Conservation (phyloP, 2,329 filamentous ascomycete species). For the Arachnomyces sp. region DNA sequence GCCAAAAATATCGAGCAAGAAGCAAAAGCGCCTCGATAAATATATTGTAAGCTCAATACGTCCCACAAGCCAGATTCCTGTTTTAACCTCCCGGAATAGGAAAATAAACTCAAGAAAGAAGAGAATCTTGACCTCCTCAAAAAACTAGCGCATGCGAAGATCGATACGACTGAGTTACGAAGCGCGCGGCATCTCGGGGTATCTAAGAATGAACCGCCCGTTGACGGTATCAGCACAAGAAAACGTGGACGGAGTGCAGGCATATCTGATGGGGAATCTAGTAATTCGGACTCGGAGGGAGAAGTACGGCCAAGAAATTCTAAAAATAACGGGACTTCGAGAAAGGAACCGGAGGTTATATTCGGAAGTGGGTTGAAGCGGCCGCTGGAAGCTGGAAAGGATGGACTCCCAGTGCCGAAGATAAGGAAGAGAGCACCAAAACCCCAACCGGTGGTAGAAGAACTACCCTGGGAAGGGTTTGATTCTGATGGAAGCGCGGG, state of each 20-base stretch:
- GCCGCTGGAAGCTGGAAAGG: constrained; percentile 70
- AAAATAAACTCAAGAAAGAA: constrained; percentile 90
- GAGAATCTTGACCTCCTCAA: constrained; percentile 78
- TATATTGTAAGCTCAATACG: constrained; percentile 48
- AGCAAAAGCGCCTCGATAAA: constrained; percentile 61
- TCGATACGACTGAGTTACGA: constrained; percentile 73
- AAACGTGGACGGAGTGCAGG: constrained; percentile 18
- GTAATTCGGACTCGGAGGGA: constrained; percentile 21
- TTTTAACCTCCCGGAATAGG: constrained; percentile 35
- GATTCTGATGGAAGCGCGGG: constrained; percentile 35
- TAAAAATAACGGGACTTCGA: constrained; percentile 48
- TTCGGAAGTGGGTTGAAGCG: constrained; percentile 76
- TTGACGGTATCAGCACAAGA: constrained; percentile 14
- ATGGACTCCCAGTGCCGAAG: constrained; percentile 72
- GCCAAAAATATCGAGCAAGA: constrained; percentile 54
- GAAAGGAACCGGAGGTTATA: constrained; percentile 15
- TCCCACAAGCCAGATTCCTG: not conserved
- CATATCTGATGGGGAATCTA: constrained; percentile 25
- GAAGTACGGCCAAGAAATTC: constrained; percentile 16
- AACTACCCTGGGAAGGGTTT: constrained; percentile 41
- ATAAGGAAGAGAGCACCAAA: constrained; percentile 67
- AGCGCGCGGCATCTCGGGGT: constrained; percentile 71
- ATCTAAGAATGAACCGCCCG: constrained; percentile 55
- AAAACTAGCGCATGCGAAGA: constrained; percentile 68
- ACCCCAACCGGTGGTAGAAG: constrained; percentile 30